A percentile compares a stretch with the other conserved stretches of the same genome.
Conservation (phyloP, 2,329 filamentous ascomycete species). For the Chaetomiaceae sp. region DNA sequence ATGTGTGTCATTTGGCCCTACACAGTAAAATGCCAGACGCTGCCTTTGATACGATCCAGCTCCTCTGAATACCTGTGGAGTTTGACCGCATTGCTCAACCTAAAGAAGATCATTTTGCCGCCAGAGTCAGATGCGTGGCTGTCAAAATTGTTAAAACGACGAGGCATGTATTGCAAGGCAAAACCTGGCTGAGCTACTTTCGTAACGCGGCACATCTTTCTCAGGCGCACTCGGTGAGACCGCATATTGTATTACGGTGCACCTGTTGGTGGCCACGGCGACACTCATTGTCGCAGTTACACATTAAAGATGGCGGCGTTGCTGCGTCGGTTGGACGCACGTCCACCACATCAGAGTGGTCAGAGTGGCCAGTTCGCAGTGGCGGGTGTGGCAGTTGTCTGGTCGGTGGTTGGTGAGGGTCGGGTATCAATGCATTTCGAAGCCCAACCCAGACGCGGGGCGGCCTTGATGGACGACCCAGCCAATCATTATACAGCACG, state of each 20-base stretch:
- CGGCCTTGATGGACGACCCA: neutral
- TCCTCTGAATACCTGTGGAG: no score
- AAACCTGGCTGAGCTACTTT: no score
- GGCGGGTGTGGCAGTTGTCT: slow-evolving; percentile 12
- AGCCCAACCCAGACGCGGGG: slow-evolving; percentile 32
- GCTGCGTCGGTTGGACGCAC: slow-evolving; percentile 15
- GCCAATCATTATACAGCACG: slow-evolving; percentile 30
- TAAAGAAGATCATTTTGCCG: no score
- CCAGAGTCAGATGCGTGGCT: no score
- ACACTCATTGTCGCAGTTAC: neutral
- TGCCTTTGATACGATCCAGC: no score
- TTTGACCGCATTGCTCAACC: no score
- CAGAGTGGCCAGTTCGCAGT: slow-evolving; percentile 3
- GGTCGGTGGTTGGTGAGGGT: slow-evolving; percentile 28
- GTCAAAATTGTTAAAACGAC: no score
- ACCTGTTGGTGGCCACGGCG: no score
- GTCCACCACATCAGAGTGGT: neutral
- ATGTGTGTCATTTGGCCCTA: neutral
- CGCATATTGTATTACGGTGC: no score
- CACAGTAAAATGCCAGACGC: neutral
- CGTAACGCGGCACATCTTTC: neutral
- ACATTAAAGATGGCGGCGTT: neutral
- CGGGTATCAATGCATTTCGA: slow-evolving; percentile 44
- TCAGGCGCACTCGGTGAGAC: neutral
- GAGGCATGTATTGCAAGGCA: no score